Base-by-base conservation (phyloP, 768 basidiomycete species). In the Arthromyces matolae region DNA sequence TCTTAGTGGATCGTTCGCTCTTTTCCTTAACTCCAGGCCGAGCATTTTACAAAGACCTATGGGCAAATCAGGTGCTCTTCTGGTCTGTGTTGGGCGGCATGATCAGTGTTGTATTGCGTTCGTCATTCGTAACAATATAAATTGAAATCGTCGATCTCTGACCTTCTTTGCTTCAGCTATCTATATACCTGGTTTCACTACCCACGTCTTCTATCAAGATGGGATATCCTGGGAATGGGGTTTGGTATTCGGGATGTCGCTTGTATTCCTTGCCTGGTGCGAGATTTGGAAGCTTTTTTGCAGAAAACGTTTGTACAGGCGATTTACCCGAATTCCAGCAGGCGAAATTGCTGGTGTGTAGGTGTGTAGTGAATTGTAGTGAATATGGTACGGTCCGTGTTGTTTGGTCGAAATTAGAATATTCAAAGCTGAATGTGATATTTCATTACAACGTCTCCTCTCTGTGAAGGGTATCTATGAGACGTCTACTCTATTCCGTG, bases 181-280 rank as follows among this genome's bases (percentile, higher is more conserved):
- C 29, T 72, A 71, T 42, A 60, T 71, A 34, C 70, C 71, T 13
- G 60, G 62, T 1, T 61, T 71, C 42, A 72, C 67, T 45, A 68
- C 59, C 35, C 52, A 56, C 4, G 64, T 72, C 10, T 71, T 72
- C 50, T 69, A 71, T 44, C 71, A 70, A 47, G 59, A 50, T 9
- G 62, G 64, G 12, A 71, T 72, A 14, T 46, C 58, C 4, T 71
- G 69, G 69, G 71, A 72, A 49, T 72, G 71, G 69, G 68, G 66
- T 7, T 47, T 72, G 19, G 67, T 69, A 7, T 47, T 66, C 27
- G 69, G 64, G 28, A 65, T 70, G 68, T 64, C 69, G 7, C 27
- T 67, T 13, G 51, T 64, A 2, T 72, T 70, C 46, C 52, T 72
- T 12, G 48, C 60, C 1, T 68, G 64, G 64, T 65, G 64, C 47